Percentiles rank a stretch among this genome's conserved stretches.
These are phyloP conservation scores for Globisporangium sylvaticum DNA, from an alignment of 352 stramenopile genomes.

Conservation along the genomic window DNA sequence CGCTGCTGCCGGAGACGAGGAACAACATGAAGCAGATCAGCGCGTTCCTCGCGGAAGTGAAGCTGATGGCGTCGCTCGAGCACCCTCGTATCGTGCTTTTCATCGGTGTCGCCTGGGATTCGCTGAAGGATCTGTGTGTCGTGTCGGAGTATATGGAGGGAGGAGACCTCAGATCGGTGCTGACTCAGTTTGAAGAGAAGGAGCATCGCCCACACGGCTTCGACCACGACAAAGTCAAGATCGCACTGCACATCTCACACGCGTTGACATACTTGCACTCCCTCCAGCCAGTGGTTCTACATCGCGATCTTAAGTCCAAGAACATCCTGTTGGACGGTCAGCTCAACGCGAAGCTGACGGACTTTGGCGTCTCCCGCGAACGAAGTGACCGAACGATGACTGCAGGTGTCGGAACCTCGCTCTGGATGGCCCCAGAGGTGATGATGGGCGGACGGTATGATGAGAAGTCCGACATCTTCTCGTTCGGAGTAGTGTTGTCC, in stretches of 20 bases:
- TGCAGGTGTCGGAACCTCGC: too few species aligned
- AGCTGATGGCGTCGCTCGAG: too few species aligned
- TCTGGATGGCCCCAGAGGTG: too few species aligned
- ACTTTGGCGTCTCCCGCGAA: slow-evolving; percentile 45
- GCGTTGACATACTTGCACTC: slow-evolving; percentile 51
- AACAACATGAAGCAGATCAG: too few species aligned
- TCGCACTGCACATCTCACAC: slow-evolving; percentile 35
- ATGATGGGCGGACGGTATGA: slow-evolving; percentile 38
- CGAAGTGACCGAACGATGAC: neutral
- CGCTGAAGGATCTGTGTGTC: neutral
- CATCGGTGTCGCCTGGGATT: neutral
- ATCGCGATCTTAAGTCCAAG: slow-evolving; percentile 19
- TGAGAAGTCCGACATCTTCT: slow-evolving; percentile 40
- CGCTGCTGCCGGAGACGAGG: too few species aligned
- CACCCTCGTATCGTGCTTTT: neutral
- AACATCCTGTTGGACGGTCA: slow-evolving; percentile 41
- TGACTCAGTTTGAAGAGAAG: neutral
- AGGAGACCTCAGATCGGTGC: neutral
- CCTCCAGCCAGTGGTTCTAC: slow-evolving; percentile 28
- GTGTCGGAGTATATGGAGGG: neutral
- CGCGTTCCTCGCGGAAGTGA: too few species aligned
- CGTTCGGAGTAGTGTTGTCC: slow-evolving; percentile 37
- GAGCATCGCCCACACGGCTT: neutral
- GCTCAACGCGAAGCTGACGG: slow-evolving; percentile 34
- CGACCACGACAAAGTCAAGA: slow-evolving; percentile 21